A percentile compares a stretch with the other conserved stretches of the same genome.
These are phyloP conservation scores for Russula abietina DNA, from an alignment of 768 basidiomycete genomes.

Conservation along the genomic window DNA sequence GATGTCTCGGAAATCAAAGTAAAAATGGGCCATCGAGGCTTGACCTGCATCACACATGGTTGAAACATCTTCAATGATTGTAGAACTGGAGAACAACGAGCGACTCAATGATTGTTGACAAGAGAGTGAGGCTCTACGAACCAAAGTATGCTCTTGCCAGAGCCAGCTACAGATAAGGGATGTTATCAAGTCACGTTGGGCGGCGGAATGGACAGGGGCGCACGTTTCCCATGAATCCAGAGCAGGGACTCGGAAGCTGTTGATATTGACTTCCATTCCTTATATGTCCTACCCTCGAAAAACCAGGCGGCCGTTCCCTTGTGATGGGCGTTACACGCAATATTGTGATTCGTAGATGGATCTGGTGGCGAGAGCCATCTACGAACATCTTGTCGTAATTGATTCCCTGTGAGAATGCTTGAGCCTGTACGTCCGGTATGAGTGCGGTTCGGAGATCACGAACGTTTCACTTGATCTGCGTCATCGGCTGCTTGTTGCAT, in stretches of 20 bases:
- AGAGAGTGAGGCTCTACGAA: not conserved
- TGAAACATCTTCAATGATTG: not conserved
- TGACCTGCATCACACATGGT: not conserved
- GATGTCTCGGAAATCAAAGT: not conserved
- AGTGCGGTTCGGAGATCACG: not conserved
- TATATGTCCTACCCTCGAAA: not conserved
- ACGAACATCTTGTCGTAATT: not conserved
- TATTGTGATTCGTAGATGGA: not conserved
- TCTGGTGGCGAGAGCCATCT: conserved; percentile 9
- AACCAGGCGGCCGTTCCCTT: conserved; percentile 3
- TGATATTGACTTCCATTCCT: not conserved
- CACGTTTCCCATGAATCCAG: conserved; percentile 11
- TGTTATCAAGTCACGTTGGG: not conserved
- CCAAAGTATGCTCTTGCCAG: conserved; percentile 13
- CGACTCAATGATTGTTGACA: not conserved
- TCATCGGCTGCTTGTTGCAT: not conserved
- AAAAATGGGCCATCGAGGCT: conserved; percentile 3
- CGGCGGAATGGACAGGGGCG: not conserved
- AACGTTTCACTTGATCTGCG: not conserved
- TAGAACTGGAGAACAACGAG: not conserved
- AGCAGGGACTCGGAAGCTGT: not conserved
- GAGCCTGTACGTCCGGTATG: not conserved
- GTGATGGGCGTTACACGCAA: not conserved
- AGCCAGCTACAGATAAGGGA: not conserved
- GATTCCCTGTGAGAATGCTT: not conserved